Evolutionary conservation across 352 stramenopile species (phyloP), one percentile per base, ranked within the genome.

Genomic region (Phytophthora parvispora): DNA sequence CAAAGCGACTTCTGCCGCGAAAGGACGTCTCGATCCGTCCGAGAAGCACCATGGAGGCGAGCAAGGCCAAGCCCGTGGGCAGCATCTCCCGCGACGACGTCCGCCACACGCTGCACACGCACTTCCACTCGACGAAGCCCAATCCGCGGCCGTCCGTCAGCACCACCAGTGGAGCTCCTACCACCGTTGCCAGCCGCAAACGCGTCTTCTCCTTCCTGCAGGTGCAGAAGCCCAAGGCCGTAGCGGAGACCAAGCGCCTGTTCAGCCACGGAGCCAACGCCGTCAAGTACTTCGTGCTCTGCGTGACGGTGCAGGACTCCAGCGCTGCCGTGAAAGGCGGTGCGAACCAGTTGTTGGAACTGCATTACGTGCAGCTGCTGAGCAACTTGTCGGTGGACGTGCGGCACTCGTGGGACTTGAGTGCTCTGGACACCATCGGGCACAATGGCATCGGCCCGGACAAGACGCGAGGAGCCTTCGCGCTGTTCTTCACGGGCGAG

Each of bases 371-470:
- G 50, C 83, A 90, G 55, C 67, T 93, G 16, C 68, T 89, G 51
- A 89, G 83, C 49, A 83, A 85, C 32, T 87, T 92, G 43, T 77
- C 82, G n/a, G 81, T 91, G 42, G 83, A 91, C 16, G 76, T 89
- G 31, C 81, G 80, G 0, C 72, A 91, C 56, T 84, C 83, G 48
- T 93, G 85, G 85, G 75, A 88, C 38, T 72, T 91, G 42, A 64
- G 55, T 12, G 69, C 60, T n/a, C 60, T 93, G 10, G 75, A 86
- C 22, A 83, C 77, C 16, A 80, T 93, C 53, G 85, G 91, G 54
- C 78, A 90, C 72, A 80, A 86, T 27, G 83, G 81, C 0, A 63
- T 87, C 24, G 78, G 79, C 5, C 74, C 72, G 0, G 77, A 90
- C 25, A 86, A 88, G 45, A 80, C 74, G 18, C 80, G 82, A 28